Percentiles rank a stretch among this genome's conserved stretches.
phyloP scores from a whole-genome alignment of 2,329 filamentous ascomycete species.

The Colletotrichum cereale region DNA sequence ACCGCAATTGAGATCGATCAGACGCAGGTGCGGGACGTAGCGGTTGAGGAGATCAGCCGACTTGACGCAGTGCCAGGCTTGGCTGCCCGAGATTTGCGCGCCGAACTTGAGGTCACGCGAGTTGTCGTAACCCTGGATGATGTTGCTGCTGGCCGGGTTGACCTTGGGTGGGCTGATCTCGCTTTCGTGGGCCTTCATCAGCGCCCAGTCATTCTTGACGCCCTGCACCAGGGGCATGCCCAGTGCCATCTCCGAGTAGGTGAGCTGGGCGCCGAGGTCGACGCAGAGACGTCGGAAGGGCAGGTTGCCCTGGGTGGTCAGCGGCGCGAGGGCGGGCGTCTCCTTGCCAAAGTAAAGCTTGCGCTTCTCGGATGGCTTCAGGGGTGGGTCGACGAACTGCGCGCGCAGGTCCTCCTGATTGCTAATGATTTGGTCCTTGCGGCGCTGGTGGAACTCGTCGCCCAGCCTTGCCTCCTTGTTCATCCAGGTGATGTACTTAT shows the following conservation, averaged over 20 bases:
- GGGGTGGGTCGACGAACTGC: conserved; percentile 85
- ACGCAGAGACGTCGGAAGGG: conserved; percentile 93
- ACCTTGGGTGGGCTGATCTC: conserved; percentile 82
- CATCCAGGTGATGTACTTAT: conserved; percentile 83
- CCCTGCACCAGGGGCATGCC: conserved; percentile 90
- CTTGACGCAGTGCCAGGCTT: conserved; percentile 91
- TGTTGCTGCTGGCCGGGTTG: conserved; percentile 60
- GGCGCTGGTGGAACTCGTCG: conserved; percentile 56
- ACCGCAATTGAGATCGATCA: conserved; percentile 96
- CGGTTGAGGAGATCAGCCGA: conserved; percentile 84
- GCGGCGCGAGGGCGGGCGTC: conserved; percentile 91
- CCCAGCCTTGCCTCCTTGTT: conserved; percentile 68
- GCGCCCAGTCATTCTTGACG: conserved; percentile 91
- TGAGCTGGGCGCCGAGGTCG: conserved; percentile 89
- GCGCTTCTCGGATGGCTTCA: conserved; percentile 93
- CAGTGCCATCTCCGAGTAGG: conserved; percentile 99
- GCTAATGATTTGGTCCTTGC: conserved; percentile 56
- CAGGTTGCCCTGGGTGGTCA: conserved; percentile 96
- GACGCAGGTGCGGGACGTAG: conserved; percentile 84
- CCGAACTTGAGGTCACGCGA: conserved; percentile 88
- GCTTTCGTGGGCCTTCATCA: conserved; percentile 91
- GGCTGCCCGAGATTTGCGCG: conserved; percentile 91
- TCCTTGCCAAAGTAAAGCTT: conserved; percentile 93
- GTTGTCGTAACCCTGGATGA: conserved; percentile 85
- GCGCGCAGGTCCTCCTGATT: conserved; percentile 80